Percentiles rank a stretch among this genome's conserved stretches.
These are phyloP conservation scores for Nemania abortiva DNA, from an alignment of 2,329 filamentous ascomycete species.

Conservation along the genomic window DNA sequence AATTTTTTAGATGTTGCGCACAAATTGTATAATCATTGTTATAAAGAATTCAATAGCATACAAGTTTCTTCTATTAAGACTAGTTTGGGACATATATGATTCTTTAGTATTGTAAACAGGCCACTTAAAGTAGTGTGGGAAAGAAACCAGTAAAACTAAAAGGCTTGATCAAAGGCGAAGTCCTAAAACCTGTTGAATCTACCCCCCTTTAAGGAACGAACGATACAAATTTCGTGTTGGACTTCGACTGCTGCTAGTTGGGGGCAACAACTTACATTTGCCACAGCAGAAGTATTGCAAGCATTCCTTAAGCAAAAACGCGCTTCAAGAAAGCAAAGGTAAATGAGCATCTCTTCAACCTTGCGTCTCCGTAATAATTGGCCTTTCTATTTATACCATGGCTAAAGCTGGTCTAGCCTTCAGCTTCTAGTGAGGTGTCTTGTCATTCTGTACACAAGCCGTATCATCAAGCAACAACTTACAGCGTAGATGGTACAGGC, in stretches of 20 bases:
- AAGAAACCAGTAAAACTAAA: no score
- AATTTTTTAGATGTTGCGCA: not conserved
- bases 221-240: no score
- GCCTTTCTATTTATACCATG: not conserved
- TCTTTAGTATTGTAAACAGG: no score
- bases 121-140: no score
- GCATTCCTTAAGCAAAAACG: not conserved
- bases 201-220: no score
- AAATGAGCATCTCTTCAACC: not conserved
- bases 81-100: not conserved
- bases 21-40: not conserved
- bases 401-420: not conserved
- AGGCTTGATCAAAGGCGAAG: no score
- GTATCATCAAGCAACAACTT: not conserved
- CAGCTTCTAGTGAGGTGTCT: not conserved
- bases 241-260: no score
- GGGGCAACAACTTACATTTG: not conserved
- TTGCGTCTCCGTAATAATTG: not conserved
- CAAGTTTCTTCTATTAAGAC: not conserved
- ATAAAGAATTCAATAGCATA: not conserved
- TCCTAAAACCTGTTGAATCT: no score
- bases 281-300: not conserved
- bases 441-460: not conserved
- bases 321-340: not conserved
- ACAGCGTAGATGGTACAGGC: constrained; percentile 5